phyloP scores from a whole-genome alignment of 2,329 filamentous ascomycete species.

The Parastagonospora nodorum region DNA sequence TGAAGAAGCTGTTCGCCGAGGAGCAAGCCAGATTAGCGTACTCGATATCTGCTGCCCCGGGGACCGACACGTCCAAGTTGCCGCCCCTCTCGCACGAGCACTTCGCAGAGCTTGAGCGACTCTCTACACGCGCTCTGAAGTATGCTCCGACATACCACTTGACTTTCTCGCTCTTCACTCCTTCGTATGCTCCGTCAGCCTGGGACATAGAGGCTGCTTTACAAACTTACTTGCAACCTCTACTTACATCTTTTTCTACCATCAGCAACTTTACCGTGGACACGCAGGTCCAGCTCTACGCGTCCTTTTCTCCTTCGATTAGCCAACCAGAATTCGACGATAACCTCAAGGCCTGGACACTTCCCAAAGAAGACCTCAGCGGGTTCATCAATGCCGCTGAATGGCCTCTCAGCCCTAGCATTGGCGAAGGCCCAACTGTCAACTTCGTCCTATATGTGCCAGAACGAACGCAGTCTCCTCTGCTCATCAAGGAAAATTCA shows the following conservation, averaged over 20 bases:
- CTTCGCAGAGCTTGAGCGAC: constrained; percentile 62
- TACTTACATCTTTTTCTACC: constrained; percentile 76
- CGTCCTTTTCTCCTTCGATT: constrained; percentile 68
- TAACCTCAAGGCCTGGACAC: constrained; percentile 63
- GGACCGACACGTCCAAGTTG: constrained; percentile 49
- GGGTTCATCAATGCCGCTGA: constrained; percentile 98
- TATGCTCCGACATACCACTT: constrained; percentile 94
- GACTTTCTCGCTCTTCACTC: constrained; percentile 93
- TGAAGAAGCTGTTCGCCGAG: constrained; percentile 80
- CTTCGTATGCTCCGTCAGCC: constrained; percentile 74
- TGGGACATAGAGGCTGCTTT: constrained; percentile 91
- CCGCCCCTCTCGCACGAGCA: constrained; percentile 57
- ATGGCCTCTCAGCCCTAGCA: constrained; percentile 94
- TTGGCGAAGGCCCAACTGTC: constrained; percentile 88
- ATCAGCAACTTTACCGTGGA: constrained; percentile 97
- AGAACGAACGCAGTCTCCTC: constrained; percentile 65
- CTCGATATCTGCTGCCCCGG: constrained; percentile 52
- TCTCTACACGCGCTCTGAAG: constrained; percentile 83
- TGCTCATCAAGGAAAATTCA: constrained; percentile 63
- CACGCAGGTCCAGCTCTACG: constrained; percentile 94
- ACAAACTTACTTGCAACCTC: constrained; percentile 77
- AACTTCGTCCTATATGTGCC: constrained; percentile 95
- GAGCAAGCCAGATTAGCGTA: constrained; percentile 78
- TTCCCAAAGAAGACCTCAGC: constrained; percentile 85
- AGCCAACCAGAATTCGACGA: constrained; percentile 61